A percentile compares a stretch with the other conserved stretches of the same genome.
phyloP scores from a whole-genome alignment of 306 rosid species.

The Urtica urens region DNA sequence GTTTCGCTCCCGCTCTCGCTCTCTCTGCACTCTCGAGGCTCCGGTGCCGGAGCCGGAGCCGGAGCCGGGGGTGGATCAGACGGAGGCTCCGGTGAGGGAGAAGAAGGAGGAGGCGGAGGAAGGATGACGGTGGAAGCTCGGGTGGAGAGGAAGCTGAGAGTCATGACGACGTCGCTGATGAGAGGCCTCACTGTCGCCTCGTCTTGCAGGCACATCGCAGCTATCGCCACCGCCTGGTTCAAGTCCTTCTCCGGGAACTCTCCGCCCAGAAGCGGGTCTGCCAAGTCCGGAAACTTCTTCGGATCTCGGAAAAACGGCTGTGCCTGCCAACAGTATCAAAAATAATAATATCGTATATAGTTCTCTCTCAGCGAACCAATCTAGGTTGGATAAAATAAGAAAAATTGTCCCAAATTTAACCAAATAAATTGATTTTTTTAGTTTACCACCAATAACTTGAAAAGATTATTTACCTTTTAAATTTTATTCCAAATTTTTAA shows the following conservation, averaged over 20 bases:
- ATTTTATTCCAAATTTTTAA: no score
- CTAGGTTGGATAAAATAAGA: no score
- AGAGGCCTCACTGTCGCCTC: conserved; percentile 78
- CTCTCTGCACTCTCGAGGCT: conserved; percentile 1
- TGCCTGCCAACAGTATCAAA: conserved; percentile 58
- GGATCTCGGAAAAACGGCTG: conserved; percentile 69
- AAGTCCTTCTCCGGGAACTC: conserved; percentile 70
- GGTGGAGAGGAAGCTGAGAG: conserved; percentile 63
- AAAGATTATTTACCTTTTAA: no score
- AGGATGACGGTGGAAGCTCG: conserved; percentile 13
- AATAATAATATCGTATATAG: no score
- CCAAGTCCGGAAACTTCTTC: conserved; percentile 59
- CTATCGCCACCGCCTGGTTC: conserved; percentile 80
- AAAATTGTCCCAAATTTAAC: no score
- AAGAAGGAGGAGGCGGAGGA: conserved; percentile 14
- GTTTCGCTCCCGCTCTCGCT: conserved; percentile 4
- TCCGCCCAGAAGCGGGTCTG: conserved; percentile 46
- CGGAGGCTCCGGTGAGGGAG: conserved; percentile 3
- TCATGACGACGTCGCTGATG: conserved; percentile 67
- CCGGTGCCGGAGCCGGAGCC: conserved; percentile 7
- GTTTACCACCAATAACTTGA: no score
- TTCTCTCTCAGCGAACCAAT: no score
- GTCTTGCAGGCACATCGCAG: conserved; percentile 94
- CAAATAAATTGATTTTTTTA: no score
- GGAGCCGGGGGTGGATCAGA: conserved; percentile 15